phyloP scores from a whole-genome alignment of 306 rosid species.

The Prosopis cineraria region DNA sequence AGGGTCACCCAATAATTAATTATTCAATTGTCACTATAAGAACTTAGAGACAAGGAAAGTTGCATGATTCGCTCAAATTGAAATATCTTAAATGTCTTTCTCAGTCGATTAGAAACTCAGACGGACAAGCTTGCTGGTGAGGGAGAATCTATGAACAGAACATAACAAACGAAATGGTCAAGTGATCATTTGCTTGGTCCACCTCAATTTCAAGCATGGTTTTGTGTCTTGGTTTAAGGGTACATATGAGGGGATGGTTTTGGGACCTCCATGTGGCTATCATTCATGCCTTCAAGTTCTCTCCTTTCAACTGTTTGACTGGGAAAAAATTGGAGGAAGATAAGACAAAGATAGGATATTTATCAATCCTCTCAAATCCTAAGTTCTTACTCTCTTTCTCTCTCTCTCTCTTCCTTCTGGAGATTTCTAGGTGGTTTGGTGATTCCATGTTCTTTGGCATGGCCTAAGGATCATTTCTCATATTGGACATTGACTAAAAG shows the following conservation, averaged over 20 bases:
- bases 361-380: constrained; percentile 1
- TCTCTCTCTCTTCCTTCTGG: no score
- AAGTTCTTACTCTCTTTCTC: not conserved
- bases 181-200: constrained; percentile 10
- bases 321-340: constrained; percentile 24
- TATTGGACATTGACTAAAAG: constrained; percentile 23
- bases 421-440: constrained; percentile 9
- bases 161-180: not conserved
- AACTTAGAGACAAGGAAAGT: not conserved
- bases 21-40: constrained; percentile 6
- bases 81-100: constrained; percentile 25
- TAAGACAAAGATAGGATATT: constrained; percentile 32
- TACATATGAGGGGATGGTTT: constrained; percentile 37
- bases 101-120: constrained; percentile 25
- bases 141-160: constrained; percentile 34
- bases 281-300: constrained; percentile 37
- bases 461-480: constrained; percentile 32
- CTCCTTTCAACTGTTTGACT: constrained; percentile 54
- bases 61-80: constrained; percentile 8
- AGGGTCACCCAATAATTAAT: constrained; percentile 25
- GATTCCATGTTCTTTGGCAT: constrained; percentile 34
- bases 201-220: constrained; percentile 33
- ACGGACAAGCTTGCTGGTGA: constrained; percentile 23
- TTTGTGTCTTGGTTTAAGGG: constrained; percentile 32
- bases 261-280: constrained; percentile 78